Evolutionary conservation across 2,329 filamentous ascomycete genomes (phyloP), one percentile per base, ranked within the genome.

Genomic region (Penicillium sp.): DNA sequence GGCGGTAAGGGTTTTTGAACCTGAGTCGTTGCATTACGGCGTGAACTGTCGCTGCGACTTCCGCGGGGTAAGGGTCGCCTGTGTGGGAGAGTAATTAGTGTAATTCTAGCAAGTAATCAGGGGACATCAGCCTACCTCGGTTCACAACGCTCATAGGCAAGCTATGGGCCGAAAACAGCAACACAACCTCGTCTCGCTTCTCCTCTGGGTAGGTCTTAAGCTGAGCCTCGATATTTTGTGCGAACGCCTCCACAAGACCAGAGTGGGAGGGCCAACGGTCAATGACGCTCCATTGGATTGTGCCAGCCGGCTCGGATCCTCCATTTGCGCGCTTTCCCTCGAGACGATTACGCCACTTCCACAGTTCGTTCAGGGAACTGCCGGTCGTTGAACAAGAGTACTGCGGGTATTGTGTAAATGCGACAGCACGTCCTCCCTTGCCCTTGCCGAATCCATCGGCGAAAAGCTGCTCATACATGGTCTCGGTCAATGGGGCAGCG

Each of bases 351-450:
- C 92, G 84, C 91, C 92, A 97, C 77, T 95, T 97, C 94, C 94
- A 99, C 35, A 99, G 77, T 77, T 99, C 94, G 68, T 99, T 99
- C 54, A 99, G 77, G 59, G 91, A 96, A 73, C 91, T 96, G 23
- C 94, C 94, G 0, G 94, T 99, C 1, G 94, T 99, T 21, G 91
- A 96, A 77, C 95, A 99, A 21, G 91, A 96, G 75, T 99, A 99
- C 72, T 99, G 94, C 2, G 94, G 94, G 67, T 99, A 99, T 75
- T 99, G 94, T 29, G 93, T 97, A 70, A 99, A 99, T 1, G 94
- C 94, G 5, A 99, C 91, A 2, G 95, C 94, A 55, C 94, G 84
- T 3, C 93, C 93, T n/a, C 92, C 92, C 57, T 86, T 90, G 5
- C 93, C 92, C 50, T 86, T 85, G 12, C 92, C 93, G 69, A 97